Percentiles rank a stretch among this genome's conserved stretches.
phyloP scores from a whole-genome alignment of 805 yeast species.

The Starmerella asiatica region DNA sequence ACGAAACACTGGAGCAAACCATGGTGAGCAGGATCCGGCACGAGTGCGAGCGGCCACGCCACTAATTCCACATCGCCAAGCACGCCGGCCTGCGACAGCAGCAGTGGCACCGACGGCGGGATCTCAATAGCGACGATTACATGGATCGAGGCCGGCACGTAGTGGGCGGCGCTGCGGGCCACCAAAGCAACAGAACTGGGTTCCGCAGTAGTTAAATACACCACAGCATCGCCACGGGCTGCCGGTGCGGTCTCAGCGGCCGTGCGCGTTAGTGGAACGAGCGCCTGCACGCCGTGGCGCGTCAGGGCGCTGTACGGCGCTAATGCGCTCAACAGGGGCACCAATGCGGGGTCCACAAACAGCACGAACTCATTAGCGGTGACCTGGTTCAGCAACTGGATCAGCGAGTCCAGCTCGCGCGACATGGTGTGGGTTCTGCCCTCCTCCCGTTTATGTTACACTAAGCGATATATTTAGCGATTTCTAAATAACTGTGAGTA shows the following conservation, averaged over 20 bases:
- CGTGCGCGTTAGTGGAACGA: slow-evolving; percentile 34
- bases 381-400: slow-evolving; percentile 12
- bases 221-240: slow-evolving; percentile 1
- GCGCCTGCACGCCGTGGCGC: slow-evolving; percentile 36
- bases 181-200: slow-evolving; percentile 14
- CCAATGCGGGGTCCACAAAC: slow-evolving; percentile 35
- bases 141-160: not conserved
- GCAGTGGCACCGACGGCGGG: slow-evolving; percentile 15
- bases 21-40: slow-evolving; percentile 8
- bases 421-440: no score
- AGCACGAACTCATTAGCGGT: slow-evolving; percentile 19
- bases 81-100: slow-evolving; percentile 29
- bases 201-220: slow-evolving; percentile 21
- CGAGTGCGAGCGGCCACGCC: slow-evolving; percentile 29
- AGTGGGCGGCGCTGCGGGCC: not conserved
- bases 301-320: slow-evolving; percentile 44
- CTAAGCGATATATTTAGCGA: not conserved
- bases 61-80: slow-evolving; percentile 31
- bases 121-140: slow-evolving; percentile 12
- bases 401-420: slow-evolving; percentile 14
- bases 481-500: not conserved
- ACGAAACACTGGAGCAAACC: slow-evolving; percentile 4
- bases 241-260: not conserved
- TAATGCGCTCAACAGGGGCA: slow-evolving; percentile 39
- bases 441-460: not conserved